Base-by-base conservation (phyloP, 2,329 filamentous ascomycete species). In the Bipolaris sorokiniana region DNA sequence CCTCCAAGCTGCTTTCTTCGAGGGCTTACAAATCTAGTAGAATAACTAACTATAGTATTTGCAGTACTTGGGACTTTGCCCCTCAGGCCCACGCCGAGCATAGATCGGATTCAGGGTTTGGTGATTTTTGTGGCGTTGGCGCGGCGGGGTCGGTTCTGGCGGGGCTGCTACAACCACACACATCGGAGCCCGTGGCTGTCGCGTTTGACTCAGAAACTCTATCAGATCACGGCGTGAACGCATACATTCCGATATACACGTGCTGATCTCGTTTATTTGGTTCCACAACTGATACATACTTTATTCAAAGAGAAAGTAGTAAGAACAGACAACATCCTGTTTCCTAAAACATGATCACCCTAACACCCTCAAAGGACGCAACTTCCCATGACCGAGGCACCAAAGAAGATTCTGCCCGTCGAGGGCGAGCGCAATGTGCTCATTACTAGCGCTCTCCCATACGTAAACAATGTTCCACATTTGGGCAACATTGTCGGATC, bases 371-470 rank as follows among this genome's bases (percentile, higher is more conserved):
- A 22, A 11, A 50, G 37, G 16, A 51, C 51, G 48, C 40, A 44
- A 50, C 50, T 31, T 58, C 48, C 47, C 48, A 71, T 72, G 68
- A 61, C 70, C 46, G 69, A 68, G 42, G 64, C 73, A 50, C 75
- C 77, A 62, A 76, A 78, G 58, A 78, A 78, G 65, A 81, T 82
- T 48, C 71, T 83, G 52, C 81, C 81, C 51, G 71, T 79, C 56
- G 76, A 79, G 58, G 81, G 81, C 67, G 88, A 96, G 83, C 85
- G 88, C 70, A 98, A 97, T 77, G 87, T 96, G 68, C 85, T 98
- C 61, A 88, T 98, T 69, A 97, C 94, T 41, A 94, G 90, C 68
- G 93, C 93, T n/a, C 79, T 97, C 46, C 92, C 92, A 40, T 97
- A 97, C 70, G 90, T 91, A 50, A 88, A 88, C 76, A 88, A 88